phyloP scores from a whole-genome alignment of 176 grass and related monocot genomes.

The Oryza meyeriana region DNA sequence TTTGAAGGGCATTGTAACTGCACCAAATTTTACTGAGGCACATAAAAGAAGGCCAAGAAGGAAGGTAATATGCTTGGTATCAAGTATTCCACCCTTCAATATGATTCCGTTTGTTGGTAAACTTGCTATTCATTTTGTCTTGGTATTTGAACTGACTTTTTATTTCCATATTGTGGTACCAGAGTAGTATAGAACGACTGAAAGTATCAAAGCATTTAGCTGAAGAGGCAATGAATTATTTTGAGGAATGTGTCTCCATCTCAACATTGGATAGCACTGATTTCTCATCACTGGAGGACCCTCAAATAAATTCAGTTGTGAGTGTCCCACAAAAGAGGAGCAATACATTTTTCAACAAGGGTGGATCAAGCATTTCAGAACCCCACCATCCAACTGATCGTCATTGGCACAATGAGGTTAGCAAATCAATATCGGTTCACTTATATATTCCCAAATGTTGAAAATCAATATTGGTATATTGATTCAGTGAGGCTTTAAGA shows the following conservation, averaged over 20 bases:
- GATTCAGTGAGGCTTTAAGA: background rate
- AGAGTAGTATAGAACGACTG: slow-evolving; percentile 37
- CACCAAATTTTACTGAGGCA: slow-evolving; percentile 46
- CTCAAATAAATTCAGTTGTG: slow-evolving; percentile 37
- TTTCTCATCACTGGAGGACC: slow-evolving; percentile 77
- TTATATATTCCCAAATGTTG: slow-evolving; percentile 6
- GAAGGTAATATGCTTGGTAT: slow-evolving; percentile 54
- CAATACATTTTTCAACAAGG: slow-evolving; percentile 53
- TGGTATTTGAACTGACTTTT: slow-evolving; percentile 17
- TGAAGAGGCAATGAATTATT: slow-evolving; percentile 93
- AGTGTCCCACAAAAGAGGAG: slow-evolving; percentile 40
- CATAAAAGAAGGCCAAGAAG: slow-evolving; percentile 49
- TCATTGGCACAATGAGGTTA: slow-evolving; percentile 38
- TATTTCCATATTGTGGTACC: slow-evolving; percentile 11
- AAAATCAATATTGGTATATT: background rate
- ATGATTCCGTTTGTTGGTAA: slow-evolving; percentile 12
- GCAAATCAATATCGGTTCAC: background rate
- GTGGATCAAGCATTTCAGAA: slow-evolving; percentile 42
- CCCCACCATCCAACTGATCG: slow-evolving; percentile 32
- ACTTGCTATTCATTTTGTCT: background rate
- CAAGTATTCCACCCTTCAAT: background rate
- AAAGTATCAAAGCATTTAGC: slow-evolving; percentile 77
- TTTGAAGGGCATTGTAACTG: slow-evolving; percentile 64
- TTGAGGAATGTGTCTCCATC: slow-evolving; percentile 92
- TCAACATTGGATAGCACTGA: slow-evolving; percentile 87